These are phyloP conservation scores for Kentomonas sorsogonicus DNA, from an alignment of 208 protist genomes.

Conservation along the genomic window DNA sequence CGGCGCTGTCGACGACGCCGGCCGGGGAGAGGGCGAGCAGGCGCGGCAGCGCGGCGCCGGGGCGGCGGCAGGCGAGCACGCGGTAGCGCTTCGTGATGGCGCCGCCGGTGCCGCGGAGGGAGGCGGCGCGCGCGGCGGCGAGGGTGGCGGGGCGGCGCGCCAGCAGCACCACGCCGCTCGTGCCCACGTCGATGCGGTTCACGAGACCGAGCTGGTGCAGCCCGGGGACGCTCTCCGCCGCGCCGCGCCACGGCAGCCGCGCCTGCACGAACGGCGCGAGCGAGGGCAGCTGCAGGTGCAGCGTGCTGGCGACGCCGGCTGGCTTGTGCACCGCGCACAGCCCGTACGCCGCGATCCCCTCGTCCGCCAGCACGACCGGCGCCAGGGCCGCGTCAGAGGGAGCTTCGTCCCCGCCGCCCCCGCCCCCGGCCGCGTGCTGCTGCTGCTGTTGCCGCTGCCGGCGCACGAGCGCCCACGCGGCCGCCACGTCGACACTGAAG, in stretches of 20 bases:
- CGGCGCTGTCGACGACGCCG: neutral
- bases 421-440: neutral
- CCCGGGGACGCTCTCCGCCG: slow-evolving; percentile 18
- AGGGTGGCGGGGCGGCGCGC: slow-evolving; percentile 23
- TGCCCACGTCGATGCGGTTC: slow-evolving; percentile 81
- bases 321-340: slow-evolving; percentile 65
- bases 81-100: slow-evolving; percentile 53
- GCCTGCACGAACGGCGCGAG: slow-evolving; percentile 33
- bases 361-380: slow-evolving; percentile 6
- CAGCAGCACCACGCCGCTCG: slow-evolving; percentile 65
- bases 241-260: slow-evolving; percentile 37
- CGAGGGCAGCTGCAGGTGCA: slow-evolving; percentile 45
- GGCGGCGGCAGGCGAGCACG: slow-evolving; percentile 45
- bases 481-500: slow-evolving; percentile 29
- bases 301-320: slow-evolving; percentile 45
- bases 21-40: neutral
- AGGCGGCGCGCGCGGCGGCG: too few relatives aligned
- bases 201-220: slow-evolving; percentile 70
- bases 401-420: too few relatives aligned
- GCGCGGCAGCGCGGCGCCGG: slow-evolving; percentile 2
- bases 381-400: neutral
- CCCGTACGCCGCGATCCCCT: slow-evolving; percentile 44
- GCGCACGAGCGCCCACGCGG: slow-evolving; percentile 12
- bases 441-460: too few relatives aligned
- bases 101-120: slow-evolving; percentile 30